These are phyloP conservation scores for Excoecaria agallocha DNA, from an alignment of 345 rosid species.

Conservation along the genomic window DNA sequence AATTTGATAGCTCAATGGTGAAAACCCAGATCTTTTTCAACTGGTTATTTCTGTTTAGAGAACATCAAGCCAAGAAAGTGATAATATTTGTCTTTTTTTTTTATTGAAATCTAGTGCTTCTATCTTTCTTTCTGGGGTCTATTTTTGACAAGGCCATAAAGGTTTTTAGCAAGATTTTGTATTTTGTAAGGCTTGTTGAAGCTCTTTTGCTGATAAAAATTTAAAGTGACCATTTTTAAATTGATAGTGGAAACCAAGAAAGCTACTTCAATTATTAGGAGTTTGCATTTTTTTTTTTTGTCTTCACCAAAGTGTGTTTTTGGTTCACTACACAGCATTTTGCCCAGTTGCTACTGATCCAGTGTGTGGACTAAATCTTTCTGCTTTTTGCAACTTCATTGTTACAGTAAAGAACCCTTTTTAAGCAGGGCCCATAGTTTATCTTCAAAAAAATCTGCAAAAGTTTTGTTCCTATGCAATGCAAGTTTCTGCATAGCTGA, in stretches of 20 bases:
- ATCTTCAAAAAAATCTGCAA: not conserved
- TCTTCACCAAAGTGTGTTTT: constrained; percentile 10
- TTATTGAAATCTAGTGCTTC: not conserved
- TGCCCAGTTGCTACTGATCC: not conserved
- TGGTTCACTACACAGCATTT: not conserved
- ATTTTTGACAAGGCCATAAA: not conserved
- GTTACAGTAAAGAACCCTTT: not conserved
- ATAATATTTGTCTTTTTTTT: not conserved
- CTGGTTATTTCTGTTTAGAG: not conserved
- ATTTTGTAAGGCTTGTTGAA: not conserved
- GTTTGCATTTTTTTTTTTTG: not conserved
- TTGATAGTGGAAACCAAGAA: not conserved
- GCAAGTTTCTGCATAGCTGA: not conserved
- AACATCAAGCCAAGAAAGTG: not conserved
- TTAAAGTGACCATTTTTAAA: not conserved
- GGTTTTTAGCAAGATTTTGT: not conserved
- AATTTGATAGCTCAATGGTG: constrained; percentile 11
- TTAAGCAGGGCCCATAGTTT: not conserved
- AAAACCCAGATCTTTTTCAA: constrained; percentile 17
- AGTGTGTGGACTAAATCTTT: not conserved
- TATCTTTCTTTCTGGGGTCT: not conserved
- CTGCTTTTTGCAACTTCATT: not conserved
- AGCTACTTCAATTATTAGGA: not conserved
- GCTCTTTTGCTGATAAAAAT: not conserved
- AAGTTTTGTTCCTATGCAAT: constrained; percentile 1